Percentiles rank a stretch among this genome's conserved stretches.
These are phyloP conservation scores for Mycena filopes DNA, from an alignment of 768 basidiomycete genomes.

Conservation along the genomic window DNA sequence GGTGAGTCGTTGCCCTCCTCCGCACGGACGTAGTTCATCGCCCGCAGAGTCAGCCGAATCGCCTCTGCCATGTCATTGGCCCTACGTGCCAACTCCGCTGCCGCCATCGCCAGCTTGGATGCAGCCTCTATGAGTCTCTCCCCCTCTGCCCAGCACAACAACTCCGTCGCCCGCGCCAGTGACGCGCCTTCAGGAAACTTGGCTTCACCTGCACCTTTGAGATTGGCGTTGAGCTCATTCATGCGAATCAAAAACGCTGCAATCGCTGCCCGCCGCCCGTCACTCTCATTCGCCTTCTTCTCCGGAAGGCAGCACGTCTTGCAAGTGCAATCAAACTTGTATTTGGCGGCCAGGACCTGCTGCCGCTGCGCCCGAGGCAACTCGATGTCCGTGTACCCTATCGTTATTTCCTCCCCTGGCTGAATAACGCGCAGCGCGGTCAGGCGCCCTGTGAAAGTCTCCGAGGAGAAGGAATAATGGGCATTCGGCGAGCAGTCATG, in stretches of 20 bases:
- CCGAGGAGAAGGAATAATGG: slow-evolving; percentile 19
- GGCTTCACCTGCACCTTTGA: neutral
- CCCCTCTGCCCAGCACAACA: slow-evolving; percentile 23
- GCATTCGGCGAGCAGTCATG: slow-evolving; percentile 32
- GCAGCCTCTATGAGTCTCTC: slow-evolving; percentile 27
- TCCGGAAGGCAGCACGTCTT: slow-evolving; percentile 14
- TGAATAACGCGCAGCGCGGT: slow-evolving; percentile 20
- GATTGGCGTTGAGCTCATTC: neutral
- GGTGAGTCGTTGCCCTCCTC: slow-evolving; percentile 26
- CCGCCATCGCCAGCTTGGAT: slow-evolving; percentile 21
- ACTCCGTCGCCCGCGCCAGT: slow-evolving; percentile 6
- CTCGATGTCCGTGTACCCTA: slow-evolving; percentile 22
- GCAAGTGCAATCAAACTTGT: slow-evolving; percentile 24
- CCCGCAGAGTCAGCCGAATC: slow-evolving; percentile 5
- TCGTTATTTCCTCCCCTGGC: slow-evolving; percentile 28
- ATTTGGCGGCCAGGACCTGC: slow-evolving; percentile 1
- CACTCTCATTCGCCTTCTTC: slow-evolving; percentile 7
- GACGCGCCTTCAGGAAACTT: slow-evolving; percentile 4
- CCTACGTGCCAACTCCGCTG: slow-evolving; percentile 14
- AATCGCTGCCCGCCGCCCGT: slow-evolving; percentile 16
- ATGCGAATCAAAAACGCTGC: slow-evolving; percentile 12
- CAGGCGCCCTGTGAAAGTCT: slow-evolving; percentile 19
- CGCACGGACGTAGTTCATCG: slow-evolving; percentile 13
- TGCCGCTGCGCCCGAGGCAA: slow-evolving; percentile 6
- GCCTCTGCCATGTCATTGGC: neutral